A percentile compares a stretch with the other conserved stretches of the same genome.
These are phyloP conservation scores for Aspergillus sp. DNA, from an alignment of 2,329 filamentous ascomycete genomes.

Conservation along the genomic window DNA sequence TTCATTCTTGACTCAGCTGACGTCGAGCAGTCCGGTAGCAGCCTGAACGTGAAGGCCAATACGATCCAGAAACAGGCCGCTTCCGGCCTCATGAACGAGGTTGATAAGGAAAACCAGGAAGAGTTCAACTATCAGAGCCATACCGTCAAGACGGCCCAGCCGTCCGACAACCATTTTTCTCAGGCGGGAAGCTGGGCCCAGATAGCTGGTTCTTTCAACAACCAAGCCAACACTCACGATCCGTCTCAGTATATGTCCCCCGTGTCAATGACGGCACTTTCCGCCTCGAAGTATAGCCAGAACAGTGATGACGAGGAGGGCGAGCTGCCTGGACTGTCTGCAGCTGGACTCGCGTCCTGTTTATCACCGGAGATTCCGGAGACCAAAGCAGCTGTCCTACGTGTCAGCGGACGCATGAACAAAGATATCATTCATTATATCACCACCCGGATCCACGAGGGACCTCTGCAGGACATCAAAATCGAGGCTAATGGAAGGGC, in stretches of 20 bases:
- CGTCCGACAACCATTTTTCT: constrained; percentile 2
- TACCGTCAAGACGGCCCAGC: constrained; percentile 2
- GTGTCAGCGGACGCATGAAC: constrained; percentile 16
- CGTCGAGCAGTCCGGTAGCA: constrained; percentile 1
- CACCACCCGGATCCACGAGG: constrained; percentile 32
- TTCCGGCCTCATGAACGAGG: constrained; percentile 8
- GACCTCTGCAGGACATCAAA: constrained; percentile 33
- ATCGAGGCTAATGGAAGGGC: constrained; percentile 25
- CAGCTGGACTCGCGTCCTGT: constrained; percentile 3
- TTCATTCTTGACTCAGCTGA: background rate
- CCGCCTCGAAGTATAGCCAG: constrained; percentile 12
- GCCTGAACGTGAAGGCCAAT: background rate
- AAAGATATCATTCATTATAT: constrained; percentile 23
- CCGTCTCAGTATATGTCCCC: constrained; percentile 12
- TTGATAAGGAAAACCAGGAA: constrained; percentile 8
- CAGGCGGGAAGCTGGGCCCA: constrained; percentile 16
- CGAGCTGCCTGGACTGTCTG: background rate
- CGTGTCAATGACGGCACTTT: constrained; percentile 7
- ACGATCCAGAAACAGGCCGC: constrained; percentile 9
- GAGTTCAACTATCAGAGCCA: constrained; percentile 1
- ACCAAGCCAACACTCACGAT: constrained; percentile 4
- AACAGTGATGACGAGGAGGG: constrained; percentile 9
- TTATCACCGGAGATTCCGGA: constrained; percentile 11
- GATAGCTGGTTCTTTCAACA: constrained; percentile 8
- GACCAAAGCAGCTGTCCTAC: constrained; percentile 24